Conservation (phyloP, 305 asterid genomes). For the Lippia alba region DNA sequence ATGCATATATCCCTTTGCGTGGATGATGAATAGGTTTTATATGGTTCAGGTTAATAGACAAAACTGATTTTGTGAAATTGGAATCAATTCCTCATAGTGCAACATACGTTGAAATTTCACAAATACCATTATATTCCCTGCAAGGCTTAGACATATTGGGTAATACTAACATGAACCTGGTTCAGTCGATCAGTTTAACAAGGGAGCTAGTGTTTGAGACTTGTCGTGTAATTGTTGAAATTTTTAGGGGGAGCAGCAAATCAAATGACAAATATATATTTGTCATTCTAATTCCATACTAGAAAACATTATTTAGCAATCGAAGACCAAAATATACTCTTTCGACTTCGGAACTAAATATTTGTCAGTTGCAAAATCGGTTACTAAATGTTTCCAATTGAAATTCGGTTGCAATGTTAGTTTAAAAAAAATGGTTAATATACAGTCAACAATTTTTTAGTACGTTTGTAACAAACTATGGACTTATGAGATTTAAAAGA, state of each 20-base stretch:
- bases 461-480: too few species aligned
- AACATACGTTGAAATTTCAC: conserved; percentile 43
- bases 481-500: too few species aligned
- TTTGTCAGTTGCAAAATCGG: too few species aligned
- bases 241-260: not conserved
- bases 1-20: conserved; percentile 24
- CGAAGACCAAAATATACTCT: not conserved
- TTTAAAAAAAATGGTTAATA: too few species aligned
- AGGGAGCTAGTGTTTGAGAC: too few species aligned
- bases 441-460: too few species aligned
- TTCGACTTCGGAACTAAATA: too few species aligned
- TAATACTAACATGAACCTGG: too few species aligned
- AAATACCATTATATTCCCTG: conserved; percentile 43
- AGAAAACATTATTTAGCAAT: not conserved
- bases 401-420: too few species aligned
- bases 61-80: conserved; percentile 4
- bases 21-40: conserved; percentile 42
- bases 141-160: conserved; percentile 18
- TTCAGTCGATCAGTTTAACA: too few species aligned
- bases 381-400: too few species aligned
- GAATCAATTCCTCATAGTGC: conserved; percentile 64
- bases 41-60: conserved; percentile 41
- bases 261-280: conserved; percentile 10
- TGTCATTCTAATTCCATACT: not conserved
- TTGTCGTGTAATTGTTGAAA: too few species aligned